These are phyloP conservation scores for Exophiala sideris DNA, from an alignment of 2,329 filamentous ascomycete genomes.

Conservation along the genomic window DNA sequence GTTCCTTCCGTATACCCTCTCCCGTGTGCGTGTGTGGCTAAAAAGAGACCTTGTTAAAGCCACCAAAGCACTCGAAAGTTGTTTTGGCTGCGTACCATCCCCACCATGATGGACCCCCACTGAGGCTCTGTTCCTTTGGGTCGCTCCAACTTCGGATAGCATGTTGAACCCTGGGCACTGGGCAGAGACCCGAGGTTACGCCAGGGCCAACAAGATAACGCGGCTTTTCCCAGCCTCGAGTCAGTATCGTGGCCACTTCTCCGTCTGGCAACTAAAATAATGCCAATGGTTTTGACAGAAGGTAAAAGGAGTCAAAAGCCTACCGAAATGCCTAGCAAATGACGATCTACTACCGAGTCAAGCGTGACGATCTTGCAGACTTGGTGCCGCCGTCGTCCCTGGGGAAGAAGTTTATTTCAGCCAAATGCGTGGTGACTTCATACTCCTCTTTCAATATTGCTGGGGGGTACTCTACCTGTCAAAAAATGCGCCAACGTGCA, in stretches of 20 bases:
- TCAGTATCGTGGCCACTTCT: too few relatives aligned
- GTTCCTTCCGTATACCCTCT: background rate
- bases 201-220: too few relatives aligned
- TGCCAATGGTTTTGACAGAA: too few relatives aligned
- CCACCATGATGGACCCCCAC: background rate
- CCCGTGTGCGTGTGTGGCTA: background rate
- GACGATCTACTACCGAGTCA: background rate
- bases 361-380: background rate
- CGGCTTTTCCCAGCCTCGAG: too few relatives aligned
- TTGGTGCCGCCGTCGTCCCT: background rate
- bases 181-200: too few relatives aligned
- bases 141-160: too few relatives aligned
- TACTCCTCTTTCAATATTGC: background rate
- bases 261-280: too few relatives aligned
- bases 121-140: constrained; percentile 1
- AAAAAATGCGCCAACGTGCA: constrained; percentile 9
- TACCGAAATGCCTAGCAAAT: background rate
- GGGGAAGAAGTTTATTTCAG: constrained; percentile 8
- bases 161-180: too few relatives aligned
- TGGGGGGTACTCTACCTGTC: constrained; percentile 7
- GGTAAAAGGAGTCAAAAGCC: too few relatives aligned
- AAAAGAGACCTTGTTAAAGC: background rate
- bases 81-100: background rate
- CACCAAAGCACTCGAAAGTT: background rate
- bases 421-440: constrained; percentile 11